Evolutionary conservation across 2,329 filamentous ascomycete species (phyloP), one percentile per base, ranked within the genome.

Genomic region (Epichloe elymi): DNA sequence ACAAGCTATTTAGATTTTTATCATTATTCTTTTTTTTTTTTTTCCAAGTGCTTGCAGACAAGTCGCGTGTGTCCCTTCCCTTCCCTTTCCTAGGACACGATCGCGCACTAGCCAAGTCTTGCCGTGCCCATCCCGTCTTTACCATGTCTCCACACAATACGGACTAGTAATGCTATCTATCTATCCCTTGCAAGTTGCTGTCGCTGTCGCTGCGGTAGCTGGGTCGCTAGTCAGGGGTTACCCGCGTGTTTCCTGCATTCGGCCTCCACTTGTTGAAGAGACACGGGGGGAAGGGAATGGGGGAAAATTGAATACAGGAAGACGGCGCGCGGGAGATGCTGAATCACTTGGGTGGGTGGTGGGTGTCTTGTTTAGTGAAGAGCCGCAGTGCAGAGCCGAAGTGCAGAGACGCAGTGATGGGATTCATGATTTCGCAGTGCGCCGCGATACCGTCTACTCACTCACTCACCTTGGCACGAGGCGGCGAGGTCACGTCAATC

Each of bases 211-310:
- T n/a, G 15, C 26, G 3, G 12, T 20, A 19, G 40, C 40, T 42
- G 19, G 19, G 40, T 17, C n/a, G 26, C 47, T 49, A 49, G 47
- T 33, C 47, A 42, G 47, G 47, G 39, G 47, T n/a, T 19, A 42
- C 39, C 47, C 23, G 47, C 30, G 39, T 37, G 37, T 41, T 41
- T 41, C 47, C 47, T 49, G 47, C 47, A 37, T 20, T 26, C 10
- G 26, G 7, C 19, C 12, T 39, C 33, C 46, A 48, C 46, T n/a
- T 48, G 46, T 20, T 48, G 36, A 40, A 48, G 19, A 40, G 36
- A 41, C 46, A 48, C 12, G 23, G 20, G 26, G 36, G 39, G 7
- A 41, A 19, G 26, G 26, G 7, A 23, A 26, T 7, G 8, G 20
- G 26, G 36, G 30, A 8, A 48, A 19, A 41, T 17, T 17, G 14